Conservation (phyloP, 805 yeast species). For the Candida qinlingensis region DNA sequence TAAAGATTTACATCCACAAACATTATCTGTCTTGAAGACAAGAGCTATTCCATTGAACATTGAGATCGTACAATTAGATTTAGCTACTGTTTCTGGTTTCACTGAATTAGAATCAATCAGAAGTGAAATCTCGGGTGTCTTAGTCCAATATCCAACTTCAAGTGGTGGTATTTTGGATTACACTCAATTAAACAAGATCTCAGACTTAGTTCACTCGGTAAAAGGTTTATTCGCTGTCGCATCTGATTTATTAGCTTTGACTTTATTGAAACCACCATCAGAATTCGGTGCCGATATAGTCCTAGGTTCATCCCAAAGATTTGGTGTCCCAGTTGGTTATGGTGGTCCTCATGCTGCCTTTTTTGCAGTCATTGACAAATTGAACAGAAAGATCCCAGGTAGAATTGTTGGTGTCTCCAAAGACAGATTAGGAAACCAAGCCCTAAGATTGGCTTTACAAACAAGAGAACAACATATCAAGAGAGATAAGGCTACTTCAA, state of each 20-base stretch:
- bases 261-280: constrained; percentile 79
- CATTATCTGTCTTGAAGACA: constrained; percentile 69
- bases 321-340: constrained; percentile 96
- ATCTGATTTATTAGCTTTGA: constrained; percentile 87
- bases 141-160: constrained; percentile 88
- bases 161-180: constrained; percentile 61
- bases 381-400: constrained; percentile 94
- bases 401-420: constrained; percentile 90
- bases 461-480: constrained; percentile 98
- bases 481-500: constrained; percentile 96
- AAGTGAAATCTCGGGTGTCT: constrained; percentile 62
- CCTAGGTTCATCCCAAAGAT: constrained; percentile 88
- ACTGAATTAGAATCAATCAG: constrained; percentile 29
- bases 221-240: constrained; percentile 82
- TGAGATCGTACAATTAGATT: constrained; percentile 52
- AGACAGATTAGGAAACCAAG: constrained; percentile 87
- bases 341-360: constrained; percentile 99
- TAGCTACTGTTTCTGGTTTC: constrained; percentile 39
- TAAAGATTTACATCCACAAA: constrained; percentile 74
- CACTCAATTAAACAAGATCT: constrained; percentile 45
- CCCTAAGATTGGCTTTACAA: constrained; percentile 88
- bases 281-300: constrained; percentile 89
- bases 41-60: constrained; percentile 76
- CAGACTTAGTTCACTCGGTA: constrained; percentile 59
- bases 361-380: constrained; percentile 76